Conservation (phyloP, 805 yeast species). For the Wickerhamiella bombiphila region DNA sequence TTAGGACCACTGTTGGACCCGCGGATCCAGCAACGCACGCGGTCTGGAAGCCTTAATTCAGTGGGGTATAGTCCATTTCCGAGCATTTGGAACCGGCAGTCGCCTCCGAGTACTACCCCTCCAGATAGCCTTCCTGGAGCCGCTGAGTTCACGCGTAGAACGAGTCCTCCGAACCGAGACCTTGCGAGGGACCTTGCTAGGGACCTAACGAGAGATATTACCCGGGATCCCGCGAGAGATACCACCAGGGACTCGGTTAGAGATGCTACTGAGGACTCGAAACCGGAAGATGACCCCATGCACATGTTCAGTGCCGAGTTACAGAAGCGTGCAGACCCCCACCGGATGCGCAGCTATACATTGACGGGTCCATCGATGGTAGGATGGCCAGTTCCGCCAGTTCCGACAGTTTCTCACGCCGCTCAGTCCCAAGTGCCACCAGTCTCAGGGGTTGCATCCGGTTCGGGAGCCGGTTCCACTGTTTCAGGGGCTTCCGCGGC, state of each 20-base stretch:
- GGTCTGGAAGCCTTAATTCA: conserved; percentile 12
- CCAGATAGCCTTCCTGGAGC: no score
- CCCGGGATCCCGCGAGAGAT: conserved; percentile 15
- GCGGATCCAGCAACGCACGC: conserved; percentile 12
- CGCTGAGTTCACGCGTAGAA: no score
- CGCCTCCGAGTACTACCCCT: conserved; percentile 8
- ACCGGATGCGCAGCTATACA: conserved; percentile 22
- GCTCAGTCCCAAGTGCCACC: conserved; percentile 4
- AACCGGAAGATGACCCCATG: conserved; percentile 16
- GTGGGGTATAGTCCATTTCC: conserved; percentile 1
- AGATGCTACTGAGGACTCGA: not conserved
- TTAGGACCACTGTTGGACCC: not conserved
- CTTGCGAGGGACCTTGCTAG: no score
- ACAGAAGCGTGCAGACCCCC: conserved; percentile 22
- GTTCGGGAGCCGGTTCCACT: not conserved
- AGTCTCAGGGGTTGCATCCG: not conserved
- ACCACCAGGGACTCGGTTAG: conserved; percentile 4
- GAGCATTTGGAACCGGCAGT: conserved; percentile 2
- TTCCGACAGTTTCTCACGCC: conserved; percentile 5
- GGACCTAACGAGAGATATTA: no score
- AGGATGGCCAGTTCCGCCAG: conserved; percentile 5
- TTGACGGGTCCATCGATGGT: no score
- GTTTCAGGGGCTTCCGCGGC: not conserved
- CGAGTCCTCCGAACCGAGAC: no score
- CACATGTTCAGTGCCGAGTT: conserved; percentile 20